Percentiles rank a stretch among this genome's conserved stretches.
Conservation (phyloP, 1,139 yeast genomes). For the Magnusiomyces tetraspermus region DNA sequence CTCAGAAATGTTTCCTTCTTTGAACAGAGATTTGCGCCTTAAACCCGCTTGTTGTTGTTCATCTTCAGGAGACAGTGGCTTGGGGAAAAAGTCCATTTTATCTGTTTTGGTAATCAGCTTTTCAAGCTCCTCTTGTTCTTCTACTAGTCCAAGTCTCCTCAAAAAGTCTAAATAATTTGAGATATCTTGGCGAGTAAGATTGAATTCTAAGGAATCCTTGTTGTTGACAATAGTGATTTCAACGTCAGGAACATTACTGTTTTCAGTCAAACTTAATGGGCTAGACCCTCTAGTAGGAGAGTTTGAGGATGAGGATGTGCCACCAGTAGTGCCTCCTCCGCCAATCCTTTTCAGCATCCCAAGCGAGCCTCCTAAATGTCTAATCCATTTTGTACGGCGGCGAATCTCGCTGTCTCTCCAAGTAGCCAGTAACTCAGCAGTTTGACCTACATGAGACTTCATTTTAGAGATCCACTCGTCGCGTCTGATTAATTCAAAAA, state of each 20-base stretch:
- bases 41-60: neutral
- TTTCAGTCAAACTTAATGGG: neutral
- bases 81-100: neutral
- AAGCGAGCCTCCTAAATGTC: slow-evolving; percentile 41
- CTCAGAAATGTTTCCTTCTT: slow-evolving; percentile 14
- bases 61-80: neutral
- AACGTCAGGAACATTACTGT: slow-evolving; percentile 8
- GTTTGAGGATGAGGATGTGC: neutral
- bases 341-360: slow-evolving; percentile 13
- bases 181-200: slow-evolving; percentile 9
- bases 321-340: slow-evolving; percentile 7
- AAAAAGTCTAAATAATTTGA: slow-evolving; percentile 8
- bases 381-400: slow-evolving; percentile 54
- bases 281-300: neutral
- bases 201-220: slow-evolving; percentile 4
- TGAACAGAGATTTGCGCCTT: slow-evolving; percentile 5
- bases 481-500: slow-evolving; percentile 63
- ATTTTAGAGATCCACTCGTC: slow-evolving; percentile 55
- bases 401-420: slow-evolving; percentile 50
- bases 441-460: slow-evolving; percentile 40
- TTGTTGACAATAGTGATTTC: slow-evolving; percentile 12
- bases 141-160: slow-evolving; percentile 1
- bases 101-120: neutral
- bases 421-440: slow-evolving; percentile 52
- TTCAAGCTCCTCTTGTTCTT: slow-evolving; percentile 11